These are phyloP conservation scores for Terfezia claveryi DNA, from an alignment of 495 filamentous ascomycete species.

Conservation along the genomic window DNA sequence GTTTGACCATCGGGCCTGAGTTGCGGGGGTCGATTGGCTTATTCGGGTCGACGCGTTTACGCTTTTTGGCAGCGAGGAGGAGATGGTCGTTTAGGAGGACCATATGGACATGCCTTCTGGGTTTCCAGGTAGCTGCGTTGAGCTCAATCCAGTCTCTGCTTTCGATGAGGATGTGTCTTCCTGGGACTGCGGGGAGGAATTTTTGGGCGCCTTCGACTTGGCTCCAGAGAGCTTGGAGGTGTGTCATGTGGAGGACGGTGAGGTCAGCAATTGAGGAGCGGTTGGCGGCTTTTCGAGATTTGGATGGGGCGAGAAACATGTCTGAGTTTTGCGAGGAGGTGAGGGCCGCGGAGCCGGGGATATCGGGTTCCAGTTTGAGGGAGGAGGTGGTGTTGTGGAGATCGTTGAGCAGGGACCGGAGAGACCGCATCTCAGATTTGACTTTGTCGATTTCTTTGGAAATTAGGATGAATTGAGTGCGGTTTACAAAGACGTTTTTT, in stretches of 20 bases:
- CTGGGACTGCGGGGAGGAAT: constrained; percentile 74
- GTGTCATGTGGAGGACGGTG: constrained; percentile 85
- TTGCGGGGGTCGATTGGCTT: constrained; percentile 27
- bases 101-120: constrained; percentile 60
- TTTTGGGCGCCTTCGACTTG: constrained; percentile 91
- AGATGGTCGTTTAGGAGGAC: constrained; percentile 90
- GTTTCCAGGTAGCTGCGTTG: constrained; percentile 91
- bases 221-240: constrained; percentile 76
- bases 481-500: constrained; percentile 92
- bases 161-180: constrained; percentile 77
- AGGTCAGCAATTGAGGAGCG: constrained; percentile 75
- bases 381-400: constrained; percentile 26
- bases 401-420: constrained; percentile 73
- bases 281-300: constrained; percentile 42
- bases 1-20: constrained; percentile 42
- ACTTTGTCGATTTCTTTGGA: constrained; percentile 97
- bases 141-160: constrained; percentile 84
- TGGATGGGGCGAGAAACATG: constrained; percentile 21
- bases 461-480: constrained; percentile 96
- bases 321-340: constrained; percentile 22
- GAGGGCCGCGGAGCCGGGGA: constrained; percentile 26
- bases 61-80: constrained; percentile 72
- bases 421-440: constrained; percentile 82
- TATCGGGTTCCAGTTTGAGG: constrained; percentile 17
- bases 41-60: constrained; percentile 48